These are phyloP conservation scores for Chalciporus piperatus DNA, from an alignment of 768 basidiomycete species.

Conservation along the genomic window DNA sequence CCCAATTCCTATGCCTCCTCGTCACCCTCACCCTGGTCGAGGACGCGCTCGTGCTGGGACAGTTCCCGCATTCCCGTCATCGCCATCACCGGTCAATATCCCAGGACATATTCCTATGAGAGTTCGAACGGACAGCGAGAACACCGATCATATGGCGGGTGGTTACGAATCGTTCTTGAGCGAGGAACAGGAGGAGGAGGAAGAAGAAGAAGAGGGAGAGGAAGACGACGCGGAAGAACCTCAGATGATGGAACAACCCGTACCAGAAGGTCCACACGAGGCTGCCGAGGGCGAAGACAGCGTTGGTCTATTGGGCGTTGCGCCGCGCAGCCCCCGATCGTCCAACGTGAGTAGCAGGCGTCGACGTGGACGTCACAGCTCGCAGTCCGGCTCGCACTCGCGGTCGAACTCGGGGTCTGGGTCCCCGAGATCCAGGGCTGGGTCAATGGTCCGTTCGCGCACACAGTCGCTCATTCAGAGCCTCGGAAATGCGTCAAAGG, in stretches of 20 bases:
- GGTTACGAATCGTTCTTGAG: slow-evolving; percentile 32
- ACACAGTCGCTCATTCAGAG: slow-evolving; percentile 67
- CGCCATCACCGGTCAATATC: slow-evolving; percentile 36
- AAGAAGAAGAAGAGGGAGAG: slow-evolving; percentile 29
- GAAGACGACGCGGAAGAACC: slow-evolving; percentile 33
- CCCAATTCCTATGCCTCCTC: slow-evolving; percentile 49
- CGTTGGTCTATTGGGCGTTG: slow-evolving; percentile 52
- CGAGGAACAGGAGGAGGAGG: slow-evolving; percentile 30
- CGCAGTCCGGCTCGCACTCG: slow-evolving; percentile 36
- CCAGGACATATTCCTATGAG: slow-evolving; percentile 24
- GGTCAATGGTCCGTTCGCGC: slow-evolving; percentile 57
- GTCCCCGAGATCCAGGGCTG: slow-evolving; percentile 41
- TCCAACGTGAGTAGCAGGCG: slow-evolving; percentile 36
- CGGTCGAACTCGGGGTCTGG: slow-evolving; percentile 25
- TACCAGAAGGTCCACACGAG: slow-evolving; percentile 53
- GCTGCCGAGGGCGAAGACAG: slow-evolving; percentile 63
- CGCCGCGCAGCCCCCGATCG: slow-evolving; percentile 50
- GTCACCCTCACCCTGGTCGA: slow-evolving; percentile 41
- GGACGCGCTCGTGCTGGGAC: slow-evolving; percentile 40
- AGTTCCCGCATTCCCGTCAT: slow-evolving; percentile 35
- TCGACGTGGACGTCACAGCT: slow-evolving; percentile 32
- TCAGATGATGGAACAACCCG: slow-evolving; percentile 41
- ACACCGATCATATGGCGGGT: slow-evolving; percentile 24
- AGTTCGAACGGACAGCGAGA: slow-evolving; percentile 29
- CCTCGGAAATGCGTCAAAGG: slow-evolving; percentile 57